Evolutionary conservation across 805 yeast species (phyloP).

Genomic region (Cyberlindnera veronae): DNA sequence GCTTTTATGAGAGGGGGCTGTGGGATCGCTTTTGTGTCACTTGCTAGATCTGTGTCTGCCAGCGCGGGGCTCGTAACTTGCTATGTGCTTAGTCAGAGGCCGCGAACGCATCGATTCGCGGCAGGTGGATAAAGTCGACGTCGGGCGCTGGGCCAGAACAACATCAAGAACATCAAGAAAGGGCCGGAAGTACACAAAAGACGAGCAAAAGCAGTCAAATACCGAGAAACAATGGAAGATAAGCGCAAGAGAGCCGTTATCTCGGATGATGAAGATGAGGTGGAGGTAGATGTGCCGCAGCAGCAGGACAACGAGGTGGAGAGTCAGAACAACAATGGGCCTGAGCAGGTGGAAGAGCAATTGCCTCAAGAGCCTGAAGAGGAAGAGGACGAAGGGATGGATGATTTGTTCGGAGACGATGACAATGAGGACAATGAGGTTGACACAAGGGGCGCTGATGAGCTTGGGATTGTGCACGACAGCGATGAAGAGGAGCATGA

Average conservation of each 20-base stretch:
- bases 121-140: too few species aligned
- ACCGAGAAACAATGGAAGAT: conserved; percentile 17
- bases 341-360: conserved; percentile 3
- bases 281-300: conserved; percentile 3
- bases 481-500: conserved; percentile 33
- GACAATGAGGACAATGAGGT: conserved; percentile 17
- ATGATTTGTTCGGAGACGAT: conserved; percentile 37
- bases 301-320: conserved; percentile 8
- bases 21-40: too few species aligned
- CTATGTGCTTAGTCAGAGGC: too few species aligned
- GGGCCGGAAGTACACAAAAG: too few species aligned
- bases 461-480: conserved; percentile 11
- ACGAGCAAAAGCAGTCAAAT: too few species aligned
- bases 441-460: conserved; percentile 10
- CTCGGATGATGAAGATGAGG: conserved; percentile 20
- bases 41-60: too few species aligned
- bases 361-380: conserved; percentile 14
- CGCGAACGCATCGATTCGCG: too few species aligned
- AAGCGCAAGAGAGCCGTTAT: conserved; percentile 18
- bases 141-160: too few species aligned
- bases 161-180: too few species aligned
- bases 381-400: conserved; percentile 38
- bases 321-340: conserved; percentile 2
- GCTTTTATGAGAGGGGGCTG: background rate
- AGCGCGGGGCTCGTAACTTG: too few species aligned